phyloP scores from a whole-genome alignment of 164 flowering plant species.

The Chimonanthus salicifolius region DNA sequence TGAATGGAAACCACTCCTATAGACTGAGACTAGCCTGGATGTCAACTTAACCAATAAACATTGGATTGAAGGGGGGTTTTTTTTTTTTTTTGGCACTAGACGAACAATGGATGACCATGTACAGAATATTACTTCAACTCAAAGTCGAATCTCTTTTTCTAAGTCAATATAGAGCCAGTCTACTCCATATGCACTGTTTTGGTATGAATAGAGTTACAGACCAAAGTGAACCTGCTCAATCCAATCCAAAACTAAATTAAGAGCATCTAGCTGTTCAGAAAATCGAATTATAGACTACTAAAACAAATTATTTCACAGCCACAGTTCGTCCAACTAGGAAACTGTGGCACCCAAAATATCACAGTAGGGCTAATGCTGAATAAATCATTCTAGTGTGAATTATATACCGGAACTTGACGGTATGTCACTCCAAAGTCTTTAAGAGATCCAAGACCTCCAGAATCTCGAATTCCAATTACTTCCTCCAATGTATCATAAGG shows the following conservation, averaged over 20 bases:
- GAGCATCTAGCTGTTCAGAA: neutral
- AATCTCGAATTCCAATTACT: slow-evolving; percentile 83
- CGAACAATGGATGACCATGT: neutral
- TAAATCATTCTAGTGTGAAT: neutral
- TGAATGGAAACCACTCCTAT: neutral
- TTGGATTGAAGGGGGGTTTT: too few species aligned
- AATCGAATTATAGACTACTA: too few species aligned
- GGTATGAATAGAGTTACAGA: neutral
- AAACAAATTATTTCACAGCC: neutral
- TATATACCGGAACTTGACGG: slow-evolving; percentile 72
- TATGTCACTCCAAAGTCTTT: slow-evolving; percentile 73
- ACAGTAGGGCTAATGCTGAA: neutral
- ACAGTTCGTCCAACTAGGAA: neutral
- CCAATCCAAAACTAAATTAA: neutral
- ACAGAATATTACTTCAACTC: neutral
- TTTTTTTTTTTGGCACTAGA: too few species aligned
- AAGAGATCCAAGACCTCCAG: slow-evolving; percentile 59
- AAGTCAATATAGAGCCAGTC: neutral
- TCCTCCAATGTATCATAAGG: slow-evolving; percentile 92
- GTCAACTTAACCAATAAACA: too few species aligned
- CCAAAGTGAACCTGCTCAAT: neutral
- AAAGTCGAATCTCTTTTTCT: neutral
- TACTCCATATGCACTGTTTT: too few species aligned
- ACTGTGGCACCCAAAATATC: neutral
- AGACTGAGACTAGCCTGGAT: too few species aligned